Base-by-base conservation (phyloP, 495 filamentous ascomycete species). In the Sordaria brevicollis region DNA sequence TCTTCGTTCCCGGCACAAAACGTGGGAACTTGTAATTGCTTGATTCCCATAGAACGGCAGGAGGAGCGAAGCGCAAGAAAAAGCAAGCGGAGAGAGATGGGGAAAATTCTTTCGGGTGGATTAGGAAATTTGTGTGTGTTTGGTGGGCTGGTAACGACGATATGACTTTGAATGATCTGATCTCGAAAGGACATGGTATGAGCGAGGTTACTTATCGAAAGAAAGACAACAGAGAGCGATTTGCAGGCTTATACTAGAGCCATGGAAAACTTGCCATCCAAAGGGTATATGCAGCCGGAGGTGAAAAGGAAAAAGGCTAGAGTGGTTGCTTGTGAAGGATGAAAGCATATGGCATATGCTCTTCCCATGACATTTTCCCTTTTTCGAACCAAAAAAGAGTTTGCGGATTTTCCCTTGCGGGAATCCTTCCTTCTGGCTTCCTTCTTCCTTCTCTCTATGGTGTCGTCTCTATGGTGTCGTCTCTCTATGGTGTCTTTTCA, bases 401-500 rank as follows among this genome's bases (percentile, higher is more conserved):
- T 62, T 62, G 49, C 25, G 25, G 49, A 33, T 25, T 62, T 62
- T n/a, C n/a, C 49, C 49, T 31, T 62, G 8, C 29, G 49, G 49
- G 35, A 29, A 17, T 67, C 65, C 66, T n/a, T 71, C 49, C 67
- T 69, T 66, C 34, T 66, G 33, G 35, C 25, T 66, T 34, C 66
- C 70, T 70, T 21, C 36, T 75, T 69, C n/a, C n/a, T n/a, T n/a
- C n/a, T n/a, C n/a, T n/a, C n/a, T n/a, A n/a, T n/a, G n/a, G n/a
- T n/a, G n/a, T n/a, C n/a, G n/a, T n/a, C n/a, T n/a, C n/a, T 62
- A 78, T 35, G 68, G 78, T 68, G 76, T 72, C 75, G 86, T 84
- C 72, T 88, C 86, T n/a, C 49, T 62, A 78, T 35, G 68, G 78
- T 68, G 76, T 72, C 75, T 86, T 84, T 72, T 88, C 86, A 34